A percentile compares a stretch with the other conserved stretches of the same genome.
phyloP scores from a whole-genome alignment of 2,329 filamentous ascomycete genomes.

The Xylariales sp. region DNA sequence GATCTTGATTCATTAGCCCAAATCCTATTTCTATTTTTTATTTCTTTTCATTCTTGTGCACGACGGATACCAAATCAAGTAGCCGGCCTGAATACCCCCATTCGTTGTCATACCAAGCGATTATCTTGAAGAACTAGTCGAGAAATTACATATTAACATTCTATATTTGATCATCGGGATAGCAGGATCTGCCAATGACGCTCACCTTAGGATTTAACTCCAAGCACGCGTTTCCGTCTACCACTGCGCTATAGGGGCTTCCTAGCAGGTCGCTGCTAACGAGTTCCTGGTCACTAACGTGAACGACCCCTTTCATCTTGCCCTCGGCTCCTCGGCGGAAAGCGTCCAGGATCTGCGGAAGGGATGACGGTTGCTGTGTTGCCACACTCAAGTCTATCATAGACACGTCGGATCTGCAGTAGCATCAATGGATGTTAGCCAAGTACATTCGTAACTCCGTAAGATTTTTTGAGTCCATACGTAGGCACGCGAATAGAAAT shows the following conservation, averaged over 20 bases:
- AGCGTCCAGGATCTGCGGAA: background rate
- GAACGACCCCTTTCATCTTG: background rate
- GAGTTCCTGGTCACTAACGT: background rate
- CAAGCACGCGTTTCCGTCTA: background rate
- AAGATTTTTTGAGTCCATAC: background rate
- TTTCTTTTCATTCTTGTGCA: background rate
- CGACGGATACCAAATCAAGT: background rate
- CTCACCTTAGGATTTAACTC: background rate
- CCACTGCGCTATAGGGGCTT: background rate
- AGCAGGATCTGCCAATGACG: too few relatives aligned
- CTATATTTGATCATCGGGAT: too few relatives aligned
- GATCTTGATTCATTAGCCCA: too few relatives aligned
- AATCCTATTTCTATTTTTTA: too few relatives aligned
- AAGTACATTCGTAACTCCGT: background rate
- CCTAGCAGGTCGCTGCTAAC: slow-evolving; percentile 1
- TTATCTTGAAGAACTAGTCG: slow-evolving; percentile 1
- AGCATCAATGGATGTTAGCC: background rate
- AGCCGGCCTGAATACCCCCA: slow-evolving; percentile 1
- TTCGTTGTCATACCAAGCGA: slow-evolving; percentile 2
- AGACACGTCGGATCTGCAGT: background rate
- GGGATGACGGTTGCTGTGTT: background rate
- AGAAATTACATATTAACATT: too few relatives aligned
- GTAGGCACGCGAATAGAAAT: slow-evolving; percentile 1
- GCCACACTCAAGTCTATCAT: background rate
- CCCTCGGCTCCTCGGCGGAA: background rate